phyloP scores from a whole-genome alignment of 1,284 basidiomycete genomes.

The Pseudozyma hubeiensis region DNA sequence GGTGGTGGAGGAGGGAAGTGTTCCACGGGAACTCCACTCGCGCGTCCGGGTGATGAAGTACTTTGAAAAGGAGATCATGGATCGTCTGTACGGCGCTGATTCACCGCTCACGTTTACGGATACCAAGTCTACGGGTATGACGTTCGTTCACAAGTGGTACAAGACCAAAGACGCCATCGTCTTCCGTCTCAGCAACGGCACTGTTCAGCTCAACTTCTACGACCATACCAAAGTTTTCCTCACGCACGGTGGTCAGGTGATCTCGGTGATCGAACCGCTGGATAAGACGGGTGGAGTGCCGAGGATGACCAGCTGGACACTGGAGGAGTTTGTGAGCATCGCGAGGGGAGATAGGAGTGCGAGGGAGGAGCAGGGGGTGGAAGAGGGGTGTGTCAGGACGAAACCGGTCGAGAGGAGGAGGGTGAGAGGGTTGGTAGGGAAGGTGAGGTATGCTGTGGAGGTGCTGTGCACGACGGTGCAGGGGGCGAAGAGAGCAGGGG shows the following conservation, averaged over 20 bases:
- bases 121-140: conserved; percentile 80
- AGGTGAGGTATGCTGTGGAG: conserved; percentile 43
- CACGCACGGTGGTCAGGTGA: conserved; percentile 79
- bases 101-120: conserved; percentile 93
- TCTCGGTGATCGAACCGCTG: conserved; percentile 78
- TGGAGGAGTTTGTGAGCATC: conserved; percentile 79
- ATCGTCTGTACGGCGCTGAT: conserved; percentile 65
- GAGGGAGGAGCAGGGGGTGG: conserved; percentile 31
- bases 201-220: conserved; percentile 98
- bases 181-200: conserved; percentile 93
- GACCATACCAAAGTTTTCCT: conserved; percentile 96
- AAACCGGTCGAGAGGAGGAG: conserved; percentile 42
- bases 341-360: conserved; percentile 70
- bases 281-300: conserved; percentile 79
- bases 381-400: conserved; percentile 22
- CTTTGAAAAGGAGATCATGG: conserved; percentile 67
- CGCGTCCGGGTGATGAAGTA: conserved; percentile 61
- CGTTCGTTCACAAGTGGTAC: conserved; percentile 93
- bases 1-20: not conserved
- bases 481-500: not conserved
- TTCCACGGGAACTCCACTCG: conserved; percentile 52
- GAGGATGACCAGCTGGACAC: conserved; percentile 79
- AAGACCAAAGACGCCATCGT: conserved; percentile 96
- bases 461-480: conserved; percentile 34
- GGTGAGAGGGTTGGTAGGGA: conserved; percentile 33